Evolutionary conservation across 1,139 yeast genomes (phyloP).

Genomic region (Trichomonascaceae sp.): DNA sequence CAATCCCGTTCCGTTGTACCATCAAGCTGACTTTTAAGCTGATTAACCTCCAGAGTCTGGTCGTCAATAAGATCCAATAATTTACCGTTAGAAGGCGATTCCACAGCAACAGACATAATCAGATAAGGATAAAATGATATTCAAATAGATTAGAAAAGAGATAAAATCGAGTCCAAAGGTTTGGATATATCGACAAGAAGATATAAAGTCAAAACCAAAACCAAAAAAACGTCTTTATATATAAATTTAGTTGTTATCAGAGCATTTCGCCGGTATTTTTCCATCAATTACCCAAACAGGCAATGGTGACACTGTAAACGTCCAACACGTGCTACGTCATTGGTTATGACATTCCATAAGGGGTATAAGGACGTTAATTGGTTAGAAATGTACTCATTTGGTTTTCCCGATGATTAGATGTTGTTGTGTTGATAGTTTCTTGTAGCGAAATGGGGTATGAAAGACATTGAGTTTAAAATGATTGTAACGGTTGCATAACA

Average conservation of each 20-base stretch:
- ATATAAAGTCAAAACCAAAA: not conserved
- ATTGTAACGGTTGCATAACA: no score
- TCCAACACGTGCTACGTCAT: not conserved
- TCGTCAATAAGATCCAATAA: conserved; percentile 21
- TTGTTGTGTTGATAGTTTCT: no score
- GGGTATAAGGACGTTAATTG: not conserved
- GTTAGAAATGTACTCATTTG: no score
- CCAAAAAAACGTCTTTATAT: not conserved
- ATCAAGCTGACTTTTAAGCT: conserved; percentile 21
- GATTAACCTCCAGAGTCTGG: conserved; percentile 35
- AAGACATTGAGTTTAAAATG: no score
- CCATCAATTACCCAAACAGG: conserved; percentile 4
- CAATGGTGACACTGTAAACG: not conserved
- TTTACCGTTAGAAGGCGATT: conserved; percentile 1
- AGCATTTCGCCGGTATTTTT: conserved; percentile 6
- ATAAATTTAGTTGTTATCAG: not conserved
- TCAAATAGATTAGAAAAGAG: not conserved
- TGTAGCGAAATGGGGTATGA: no score
- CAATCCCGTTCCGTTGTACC: conserved; percentile 13
- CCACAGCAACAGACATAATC: conserved; percentile 2
- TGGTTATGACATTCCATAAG: not conserved
- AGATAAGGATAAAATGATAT: not conserved
- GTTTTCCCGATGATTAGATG: no score
- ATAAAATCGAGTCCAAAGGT: no score
- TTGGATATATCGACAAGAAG: not conserved